Conservation (phyloP, 306 rosid genomes). For the Inga leiocalycina region DNA sequence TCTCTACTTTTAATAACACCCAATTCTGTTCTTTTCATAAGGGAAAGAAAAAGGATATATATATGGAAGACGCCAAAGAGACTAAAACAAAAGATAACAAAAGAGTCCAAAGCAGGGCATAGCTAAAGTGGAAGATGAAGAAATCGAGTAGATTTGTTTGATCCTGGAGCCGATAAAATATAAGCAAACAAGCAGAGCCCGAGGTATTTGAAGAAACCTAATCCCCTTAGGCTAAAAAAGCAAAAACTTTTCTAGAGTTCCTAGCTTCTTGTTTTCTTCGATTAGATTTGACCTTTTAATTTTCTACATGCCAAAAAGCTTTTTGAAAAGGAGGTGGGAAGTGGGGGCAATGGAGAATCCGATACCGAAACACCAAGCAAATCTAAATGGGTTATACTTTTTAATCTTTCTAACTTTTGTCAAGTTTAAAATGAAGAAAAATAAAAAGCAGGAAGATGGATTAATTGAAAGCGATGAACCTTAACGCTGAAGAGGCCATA, state of each 20-base stretch:
- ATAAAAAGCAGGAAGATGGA: background rate
- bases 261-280: slow-evolving; percentile 40
- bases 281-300: slow-evolving; percentile 37
- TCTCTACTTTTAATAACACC: slow-evolving; percentile 70
- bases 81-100: slow-evolving; percentile 31
- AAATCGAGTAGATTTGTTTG: slow-evolving; percentile 63
- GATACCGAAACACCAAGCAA: slow-evolving; percentile 44
- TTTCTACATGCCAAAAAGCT: slow-evolving; percentile 44
- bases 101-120: slow-evolving; percentile 29
- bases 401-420: slow-evolving; percentile 31
- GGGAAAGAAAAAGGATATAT: background rate
- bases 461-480: background rate
- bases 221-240: slow-evolving; percentile 31
- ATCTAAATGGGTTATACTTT: slow-evolving; percentile 44
- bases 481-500: slow-evolving; percentile 6
- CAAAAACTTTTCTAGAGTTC: slow-evolving; percentile 37
- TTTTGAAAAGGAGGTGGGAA: background rate
- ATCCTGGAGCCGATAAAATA: slow-evolving; percentile 38
- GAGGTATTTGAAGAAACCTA: slow-evolving; percentile 58
- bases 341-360: slow-evolving; percentile 46
- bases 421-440: slow-evolving; percentile 24
- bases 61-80: slow-evolving; percentile 20
- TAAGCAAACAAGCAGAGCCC: slow-evolving; percentile 47
- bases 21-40: background rate
- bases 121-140: slow-evolving; percentile 45